Base-by-base conservation (phyloP, 441 rosid genomes). In the Metrosideros polymorpha region DNA sequence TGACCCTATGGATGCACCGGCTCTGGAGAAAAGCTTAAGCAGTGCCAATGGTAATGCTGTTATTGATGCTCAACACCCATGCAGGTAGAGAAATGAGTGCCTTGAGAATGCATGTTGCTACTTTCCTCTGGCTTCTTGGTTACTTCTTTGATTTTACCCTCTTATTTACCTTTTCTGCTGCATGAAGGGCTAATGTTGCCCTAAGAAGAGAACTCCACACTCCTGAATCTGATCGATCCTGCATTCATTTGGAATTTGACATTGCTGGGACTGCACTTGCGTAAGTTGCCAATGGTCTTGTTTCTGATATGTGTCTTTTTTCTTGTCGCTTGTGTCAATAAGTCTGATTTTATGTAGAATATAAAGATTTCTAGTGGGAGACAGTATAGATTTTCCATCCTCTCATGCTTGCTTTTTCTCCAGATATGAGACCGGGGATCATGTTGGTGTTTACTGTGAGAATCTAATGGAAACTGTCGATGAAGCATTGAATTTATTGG, bases 391-490 rank as follows among this genome's bases (percentile, higher is more conserved):
- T 32, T 24, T 29, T 86, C 51, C 50, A 22, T 79, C 84, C 57
- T 82, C 52, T 27, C 43, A n/a, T 47, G 19, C 85, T 84, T 88
- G 89, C 59, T 61, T 84, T 86, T 61, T 30, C 50, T 77, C 87
- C 95, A 98, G 99, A 87, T 98, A 98, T 88, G 99, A 96, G 91
- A 94, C 98, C 25, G 99, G 99, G 84, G 99, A 98, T 92, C 99
- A 98, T 90, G 98, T 95, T 89, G 99, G 98, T 87, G 99, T 98
- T 50, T 92, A 91, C 88, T 91, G 96, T 89, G 98, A 96, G 89
- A 98, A 98, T 52, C 88, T 92, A 85, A 90, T 85, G 51, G 99
- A 98, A 91, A 91, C 93, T 42, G 99, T 96, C 39, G 99, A 95
- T 86, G 99, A 95, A 91, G 99, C 96, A 47, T 86, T 96, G 91